Percentiles rank a stretch among this genome's conserved stretches.
Conservation (phyloP, 768 basidiomycete species). For the Boletus patriciae region DNA sequence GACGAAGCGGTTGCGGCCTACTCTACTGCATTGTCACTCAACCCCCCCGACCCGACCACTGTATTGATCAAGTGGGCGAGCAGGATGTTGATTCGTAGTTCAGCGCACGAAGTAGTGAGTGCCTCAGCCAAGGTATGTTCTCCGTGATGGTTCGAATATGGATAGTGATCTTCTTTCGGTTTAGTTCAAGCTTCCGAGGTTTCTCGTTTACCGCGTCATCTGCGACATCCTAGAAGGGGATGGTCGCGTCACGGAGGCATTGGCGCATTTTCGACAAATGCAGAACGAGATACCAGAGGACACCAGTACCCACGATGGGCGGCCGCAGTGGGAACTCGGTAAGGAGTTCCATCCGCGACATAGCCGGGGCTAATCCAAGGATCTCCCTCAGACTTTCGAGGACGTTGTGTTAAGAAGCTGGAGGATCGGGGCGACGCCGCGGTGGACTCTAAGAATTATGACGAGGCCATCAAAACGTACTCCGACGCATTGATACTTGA, state of each 20-base stretch:
- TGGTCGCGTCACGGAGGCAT: too few species aligned
- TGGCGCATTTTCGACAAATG: too few species aligned
- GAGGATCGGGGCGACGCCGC: not conserved
- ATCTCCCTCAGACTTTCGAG: not conserved
- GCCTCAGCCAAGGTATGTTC: not conserved
- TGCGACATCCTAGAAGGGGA: too few species aligned
- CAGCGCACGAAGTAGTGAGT: not conserved
- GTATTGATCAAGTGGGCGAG: constrained; percentile 1
- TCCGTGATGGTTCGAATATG: too few species aligned
- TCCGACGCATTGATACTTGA: not conserved
- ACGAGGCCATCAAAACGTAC: not conserved
- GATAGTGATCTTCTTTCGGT: too few species aligned
- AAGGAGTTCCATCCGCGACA: not conserved
- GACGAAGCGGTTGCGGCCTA: not conserved
- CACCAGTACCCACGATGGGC: not conserved
- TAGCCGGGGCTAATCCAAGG: not conserved
- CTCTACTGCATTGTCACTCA: not conserved
- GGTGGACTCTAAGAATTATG: not conserved
- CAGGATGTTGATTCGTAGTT: not conserved
- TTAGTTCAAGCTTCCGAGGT: too few species aligned
- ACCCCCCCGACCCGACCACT: not conserved
- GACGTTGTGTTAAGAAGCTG: not conserved
- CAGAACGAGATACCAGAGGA: too few species aligned
- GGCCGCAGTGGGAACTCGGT: not conserved
- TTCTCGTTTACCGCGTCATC: too few species aligned